Conservation (phyloP, 2,329 filamentous ascomycete genomes). For the Coniochaeta hoffmannii region DNA sequence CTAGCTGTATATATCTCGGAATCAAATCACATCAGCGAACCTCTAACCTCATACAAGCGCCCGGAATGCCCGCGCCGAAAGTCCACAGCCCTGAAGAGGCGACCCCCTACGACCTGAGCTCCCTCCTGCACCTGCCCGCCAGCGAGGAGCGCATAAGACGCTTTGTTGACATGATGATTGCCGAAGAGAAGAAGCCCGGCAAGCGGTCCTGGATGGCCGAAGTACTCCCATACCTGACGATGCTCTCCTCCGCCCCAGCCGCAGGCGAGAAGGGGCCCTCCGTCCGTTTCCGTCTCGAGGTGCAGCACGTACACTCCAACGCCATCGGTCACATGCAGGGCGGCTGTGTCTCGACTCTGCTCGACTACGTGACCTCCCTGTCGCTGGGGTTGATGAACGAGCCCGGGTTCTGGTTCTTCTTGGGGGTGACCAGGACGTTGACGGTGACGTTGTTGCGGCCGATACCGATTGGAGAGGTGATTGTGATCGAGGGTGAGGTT, state of each 20-base stretch:
- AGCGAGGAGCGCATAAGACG: background rate
- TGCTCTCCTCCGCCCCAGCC: slow-evolving; percentile 28
- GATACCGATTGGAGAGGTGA: slow-evolving; percentile 39
- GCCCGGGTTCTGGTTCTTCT: slow-evolving; percentile 52
- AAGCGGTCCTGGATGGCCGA: slow-evolving; percentile 29
- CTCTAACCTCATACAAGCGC: too few relatives aligned
- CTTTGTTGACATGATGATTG: background rate
- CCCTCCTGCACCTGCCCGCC: too few relatives aligned
- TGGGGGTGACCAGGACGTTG: slow-evolving; percentile 60
- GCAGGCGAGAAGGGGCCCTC: slow-evolving; percentile 23
- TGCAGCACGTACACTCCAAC: slow-evolving; percentile 43
- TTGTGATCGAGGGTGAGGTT: slow-evolving; percentile 49
- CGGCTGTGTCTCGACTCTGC: slow-evolving; percentile 57
- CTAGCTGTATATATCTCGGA: too few relatives aligned
- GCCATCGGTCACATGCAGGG: slow-evolving; percentile 48
- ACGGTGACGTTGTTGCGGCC: slow-evolving; percentile 62
- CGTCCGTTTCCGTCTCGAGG: slow-evolving; percentile 22
- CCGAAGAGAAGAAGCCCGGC: background rate
- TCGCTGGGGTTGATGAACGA: slow-evolving; percentile 47
- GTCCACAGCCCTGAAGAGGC: too few relatives aligned
- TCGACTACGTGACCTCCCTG: slow-evolving; percentile 58
- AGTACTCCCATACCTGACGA: slow-evolving; percentile 32
- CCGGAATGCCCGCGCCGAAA: too few relatives aligned
- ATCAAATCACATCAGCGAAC: too few relatives aligned
- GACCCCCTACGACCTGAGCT: too few relatives aligned